A percentile compares a stretch with the other conserved stretches of the same genome.
phyloP scores from a whole-genome alignment of 2,329 filamentous ascomycete genomes.

The Colletotrichum agaves region DNA sequence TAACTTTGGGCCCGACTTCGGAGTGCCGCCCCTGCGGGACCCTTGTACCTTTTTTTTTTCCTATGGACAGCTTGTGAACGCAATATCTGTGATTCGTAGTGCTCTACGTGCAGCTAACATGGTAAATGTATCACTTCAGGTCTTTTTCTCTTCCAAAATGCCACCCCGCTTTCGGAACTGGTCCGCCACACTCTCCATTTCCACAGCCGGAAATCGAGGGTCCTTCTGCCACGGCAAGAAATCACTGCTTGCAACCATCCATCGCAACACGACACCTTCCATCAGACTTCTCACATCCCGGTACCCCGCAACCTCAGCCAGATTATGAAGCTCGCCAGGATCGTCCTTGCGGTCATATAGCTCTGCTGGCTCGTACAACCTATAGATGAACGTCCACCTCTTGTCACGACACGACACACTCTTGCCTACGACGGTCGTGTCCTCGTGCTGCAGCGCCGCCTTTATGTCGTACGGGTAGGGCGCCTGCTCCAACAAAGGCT shows the following conservation, averaged over 20 bases:
- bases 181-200: constrained; percentile 45
- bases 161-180: constrained; percentile 37
- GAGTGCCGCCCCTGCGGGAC: not conserved
- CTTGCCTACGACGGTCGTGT: constrained; percentile 55
- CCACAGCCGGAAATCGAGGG: constrained; percentile 48
- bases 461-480: constrained; percentile 60
- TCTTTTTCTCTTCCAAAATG: not conserved
- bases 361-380: constrained; percentile 57
- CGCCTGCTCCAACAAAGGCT: constrained; percentile 56
- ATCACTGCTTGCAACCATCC: constrained; percentile 50
- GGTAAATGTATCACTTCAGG: not conserved
- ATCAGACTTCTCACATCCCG: constrained; percentile 40
- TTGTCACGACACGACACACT: constrained; percentile 50
- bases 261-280: constrained; percentile 50
- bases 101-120: not conserved
- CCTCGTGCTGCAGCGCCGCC: constrained; percentile 55
- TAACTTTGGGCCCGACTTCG: not conserved
- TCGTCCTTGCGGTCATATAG: constrained; percentile 53
- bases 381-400: constrained; percentile 56
- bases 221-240: constrained; percentile 50
- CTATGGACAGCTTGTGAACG: not conserved
- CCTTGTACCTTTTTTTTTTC: too few species aligned
- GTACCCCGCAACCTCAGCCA: constrained; percentile 46
- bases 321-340: constrained; percentile 51
- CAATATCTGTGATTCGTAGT: not conserved